Evolutionary conservation across 805 yeast genomes (phyloP), one percentile per base, ranked within the genome.

Genomic region (Wickerhamomyces sydowiorum): DNA sequence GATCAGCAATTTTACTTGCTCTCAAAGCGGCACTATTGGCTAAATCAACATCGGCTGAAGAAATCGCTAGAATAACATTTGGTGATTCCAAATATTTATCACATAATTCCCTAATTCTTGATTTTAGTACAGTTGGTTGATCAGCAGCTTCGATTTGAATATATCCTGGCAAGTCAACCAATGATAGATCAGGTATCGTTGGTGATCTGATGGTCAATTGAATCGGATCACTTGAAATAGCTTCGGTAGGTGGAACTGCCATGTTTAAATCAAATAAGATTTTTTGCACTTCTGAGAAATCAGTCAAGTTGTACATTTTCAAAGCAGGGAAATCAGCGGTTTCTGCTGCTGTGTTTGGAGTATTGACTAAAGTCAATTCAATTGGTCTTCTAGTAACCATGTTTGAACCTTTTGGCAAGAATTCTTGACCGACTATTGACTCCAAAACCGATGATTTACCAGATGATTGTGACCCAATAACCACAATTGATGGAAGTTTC

Each of bases 331-430:
- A 91, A 60, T 91, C 97, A 1, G 97, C 96, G 25, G 80, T 78
- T 50, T 87, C 95, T 7, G 90, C 83, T 2, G 89, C 88, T 1
- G 80, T 61, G 33, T 72, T 72, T n/a, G 95, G 90, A 3, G 96
- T 79, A 58, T 93, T 90, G 8, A 93, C 82, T 38, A 93, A 70
- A 0, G 99, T 95, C 49, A 93, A 72, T 65, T 93, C 99, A 37
- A 93, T 91, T 2, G 99, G 99, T 53, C 99, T 76, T 61, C 98
- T 78, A 0, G 99, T 93, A 27, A 95, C 99, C 99, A 93, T 95
- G 59, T 95, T 93, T 33, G 87, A 78, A 25, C 99, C 99, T 62
- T 93, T 93, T 28, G 99, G 99, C 44, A 93, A 67, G 52, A 93
- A 93, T 60, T 93, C 97, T 53, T 86, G 96, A n/a, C 99, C 99